phyloP scores from a whole-genome alignment of 768 basidiomycete species.

The Lactarius hengduanensis region DNA sequence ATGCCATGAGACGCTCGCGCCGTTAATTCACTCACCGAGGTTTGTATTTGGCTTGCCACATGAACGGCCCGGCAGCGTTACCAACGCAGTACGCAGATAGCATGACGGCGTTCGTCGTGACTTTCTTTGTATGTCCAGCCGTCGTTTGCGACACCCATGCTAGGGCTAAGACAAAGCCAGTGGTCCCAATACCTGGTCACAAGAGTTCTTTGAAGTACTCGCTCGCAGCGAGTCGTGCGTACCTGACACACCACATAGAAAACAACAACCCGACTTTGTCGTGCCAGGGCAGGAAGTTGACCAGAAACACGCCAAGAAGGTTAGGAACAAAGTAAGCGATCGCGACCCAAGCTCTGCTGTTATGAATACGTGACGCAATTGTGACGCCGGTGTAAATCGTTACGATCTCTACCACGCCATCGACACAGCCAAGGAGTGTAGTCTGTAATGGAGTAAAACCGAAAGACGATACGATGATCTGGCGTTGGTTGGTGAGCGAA shows the following conservation, averaged over 20 bases:
- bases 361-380: slow-evolving; percentile 52
- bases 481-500: slow-evolving; percentile 62
- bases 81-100: slow-evolving; percentile 66
- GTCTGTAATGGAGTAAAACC: slow-evolving; percentile 65
- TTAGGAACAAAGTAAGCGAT: slow-evolving; percentile 62
- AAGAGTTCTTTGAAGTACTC: slow-evolving; percentile 1
- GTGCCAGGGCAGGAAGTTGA: slow-evolving; percentile 63
- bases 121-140: slow-evolving; percentile 69
- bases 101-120: slow-evolving; percentile 72
- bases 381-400: slow-evolving; percentile 67
- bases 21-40: slow-evolving; percentile 47
- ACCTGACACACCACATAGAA: slow-evolving; percentile 54
- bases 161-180: slow-evolving; percentile 61
- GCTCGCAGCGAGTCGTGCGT: slow-evolving; percentile 20
- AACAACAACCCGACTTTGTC: slow-evolving; percentile 66
- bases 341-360: slow-evolving; percentile 63
- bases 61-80: slow-evolving; percentile 70
- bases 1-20: not conserved
- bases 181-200: slow-evolving; percentile 45
- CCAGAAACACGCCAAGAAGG: slow-evolving; percentile 57
- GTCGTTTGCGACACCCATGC: slow-evolving; percentile 67
- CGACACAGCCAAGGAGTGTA: slow-evolving; percentile 66
- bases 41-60: slow-evolving; percentile 70
- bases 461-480: slow-evolving; percentile 63
- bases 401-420: slow-evolving; percentile 62